These are phyloP conservation scores for Phlyctochytrium planicorne DNA, from an alignment of 192 early-diverging fungal genomes.

Conservation along the genomic window DNA sequence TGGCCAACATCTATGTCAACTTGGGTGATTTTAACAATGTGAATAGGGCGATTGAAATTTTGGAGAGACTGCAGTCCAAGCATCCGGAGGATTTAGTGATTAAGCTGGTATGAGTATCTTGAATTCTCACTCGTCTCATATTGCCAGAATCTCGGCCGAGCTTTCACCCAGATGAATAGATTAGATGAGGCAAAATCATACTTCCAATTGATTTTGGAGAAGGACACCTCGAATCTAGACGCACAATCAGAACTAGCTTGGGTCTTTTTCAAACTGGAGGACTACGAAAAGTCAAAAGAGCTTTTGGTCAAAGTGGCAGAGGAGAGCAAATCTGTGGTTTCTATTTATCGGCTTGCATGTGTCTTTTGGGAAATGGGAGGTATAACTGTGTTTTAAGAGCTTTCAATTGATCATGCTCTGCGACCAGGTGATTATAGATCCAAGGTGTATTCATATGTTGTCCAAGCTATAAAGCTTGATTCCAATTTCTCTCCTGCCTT, in stretches of 20 bases:
- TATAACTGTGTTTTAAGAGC: no score
- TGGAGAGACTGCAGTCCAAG: no score
- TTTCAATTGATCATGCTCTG: neutral
- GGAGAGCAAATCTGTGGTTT: constrained; percentile 45
- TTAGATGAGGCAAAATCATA: constrained; percentile 56
- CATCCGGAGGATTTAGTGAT: no score
- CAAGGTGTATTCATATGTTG: constrained; percentile 64
- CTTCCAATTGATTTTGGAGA: constrained; percentile 52
- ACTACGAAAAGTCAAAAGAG: constrained; percentile 54
- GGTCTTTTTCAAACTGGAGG: constrained; percentile 53
- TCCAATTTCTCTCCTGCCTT: constrained; percentile 62
- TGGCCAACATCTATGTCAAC: no score
- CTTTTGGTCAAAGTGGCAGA: constrained; percentile 55
- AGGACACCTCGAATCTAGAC: constrained; percentile 44
- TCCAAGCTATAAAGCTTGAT: constrained; percentile 72
- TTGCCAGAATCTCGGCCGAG: constrained; percentile 55
- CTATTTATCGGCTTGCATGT: constrained; percentile 67
- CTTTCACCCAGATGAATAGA: constrained; percentile 48
- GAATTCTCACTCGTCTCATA: no score
- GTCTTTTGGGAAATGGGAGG: constrained; percentile 83
- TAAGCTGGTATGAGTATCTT: no score
- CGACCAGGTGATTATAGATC: neutral
- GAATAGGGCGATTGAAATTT: no score
- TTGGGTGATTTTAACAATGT: no score
- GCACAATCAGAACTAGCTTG: constrained; percentile 72